These are phyloP conservation scores for Camelina neglecta DNA, from an alignment of 345 rosid species.

Conservation along the genomic window DNA sequence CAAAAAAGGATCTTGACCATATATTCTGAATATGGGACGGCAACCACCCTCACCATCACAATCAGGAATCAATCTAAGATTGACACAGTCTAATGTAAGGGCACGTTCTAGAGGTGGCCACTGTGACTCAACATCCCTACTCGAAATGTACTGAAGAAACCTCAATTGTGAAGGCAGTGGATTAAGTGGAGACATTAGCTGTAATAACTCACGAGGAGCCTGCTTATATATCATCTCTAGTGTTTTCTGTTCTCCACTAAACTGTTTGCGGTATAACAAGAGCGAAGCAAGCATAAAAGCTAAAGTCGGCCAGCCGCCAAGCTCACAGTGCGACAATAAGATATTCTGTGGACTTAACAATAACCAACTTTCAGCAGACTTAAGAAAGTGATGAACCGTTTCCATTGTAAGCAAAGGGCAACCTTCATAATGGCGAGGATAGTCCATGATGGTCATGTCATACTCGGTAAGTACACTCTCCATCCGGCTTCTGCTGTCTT, in stretches of 20 bases:
- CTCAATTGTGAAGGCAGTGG: constrained; percentile 81
- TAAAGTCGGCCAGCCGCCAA: constrained; percentile 78
- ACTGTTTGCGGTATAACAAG: constrained; percentile 65
- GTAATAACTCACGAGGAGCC: constrained; percentile 74
- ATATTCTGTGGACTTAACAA: constrained; percentile 65
- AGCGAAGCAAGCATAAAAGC: constrained; percentile 85
- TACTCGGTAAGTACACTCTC: constrained; percentile 56
- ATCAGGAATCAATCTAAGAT: constrained; percentile 64
- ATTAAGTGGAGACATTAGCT: constrained; percentile 62
- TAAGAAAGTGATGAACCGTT: constrained; percentile 68
- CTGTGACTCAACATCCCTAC: constrained; percentile 63
- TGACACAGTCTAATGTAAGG: constrained; percentile 67
- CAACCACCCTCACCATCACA: constrained; percentile 74
- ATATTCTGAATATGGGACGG: constrained; percentile 72
- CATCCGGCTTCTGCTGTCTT: constrained; percentile 58
- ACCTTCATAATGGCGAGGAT: constrained; percentile 78
- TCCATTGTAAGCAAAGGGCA: constrained; percentile 78
- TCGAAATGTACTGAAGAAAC: constrained; percentile 77
- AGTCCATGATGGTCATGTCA: constrained; percentile 86
- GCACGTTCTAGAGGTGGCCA: constrained; percentile 78
- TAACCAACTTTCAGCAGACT: constrained; percentile 79
- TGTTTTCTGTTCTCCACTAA: constrained; percentile 66
- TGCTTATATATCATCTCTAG: constrained; percentile 80
- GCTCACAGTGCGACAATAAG: constrained; percentile 71
- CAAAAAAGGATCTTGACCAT: constrained; percentile 73